Conservation (phyloP, 176 grass and related monocot species). For the Cymbopogon citratus region DNA sequence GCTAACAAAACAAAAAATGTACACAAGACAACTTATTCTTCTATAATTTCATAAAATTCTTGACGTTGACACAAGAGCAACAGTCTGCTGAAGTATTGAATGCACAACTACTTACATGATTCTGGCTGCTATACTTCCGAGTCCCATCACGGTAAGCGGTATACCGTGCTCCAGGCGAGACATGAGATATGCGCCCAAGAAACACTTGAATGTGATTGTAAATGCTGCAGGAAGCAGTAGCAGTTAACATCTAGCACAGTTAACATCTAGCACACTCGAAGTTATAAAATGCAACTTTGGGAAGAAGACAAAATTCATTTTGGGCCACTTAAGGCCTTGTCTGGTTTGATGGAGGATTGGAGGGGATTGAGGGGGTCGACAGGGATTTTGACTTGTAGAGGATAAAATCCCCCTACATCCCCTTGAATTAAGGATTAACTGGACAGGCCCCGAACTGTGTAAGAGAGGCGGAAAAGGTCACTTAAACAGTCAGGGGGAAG, state of each 20-base stretch:
- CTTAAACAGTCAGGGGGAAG: neutral
- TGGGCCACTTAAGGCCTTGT: neutral
- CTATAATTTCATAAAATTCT: neutral
- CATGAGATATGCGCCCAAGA: conserved; percentile 35
- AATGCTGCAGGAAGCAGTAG: conserved; percentile 46
- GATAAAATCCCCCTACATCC: neutral
- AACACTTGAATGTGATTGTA: conserved; percentile 81
- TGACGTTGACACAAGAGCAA: neutral
- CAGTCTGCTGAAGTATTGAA: neutral
- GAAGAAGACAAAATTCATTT: neutral
- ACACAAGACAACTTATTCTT: neutral
- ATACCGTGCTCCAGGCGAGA: conserved; percentile 11
- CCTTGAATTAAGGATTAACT: neutral
- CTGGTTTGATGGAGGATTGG: neutral
- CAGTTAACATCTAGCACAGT: conserved; percentile 24
- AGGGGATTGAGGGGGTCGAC: neutral
- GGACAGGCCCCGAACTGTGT: neutral
- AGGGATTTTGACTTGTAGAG: neutral
- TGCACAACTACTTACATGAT: conserved; percentile 46
- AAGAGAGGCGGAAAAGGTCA: neutral
- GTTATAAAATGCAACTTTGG: neutral
- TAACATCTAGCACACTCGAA: neutral
- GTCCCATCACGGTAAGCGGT: conserved; percentile 28
- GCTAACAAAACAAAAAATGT: neutral
- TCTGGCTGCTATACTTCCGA: conserved; percentile 33